Percentiles rank a stretch among this genome's conserved stretches.
Conservation (phyloP, 441 rosid genomes). For the Geranium incanum region DNA sequence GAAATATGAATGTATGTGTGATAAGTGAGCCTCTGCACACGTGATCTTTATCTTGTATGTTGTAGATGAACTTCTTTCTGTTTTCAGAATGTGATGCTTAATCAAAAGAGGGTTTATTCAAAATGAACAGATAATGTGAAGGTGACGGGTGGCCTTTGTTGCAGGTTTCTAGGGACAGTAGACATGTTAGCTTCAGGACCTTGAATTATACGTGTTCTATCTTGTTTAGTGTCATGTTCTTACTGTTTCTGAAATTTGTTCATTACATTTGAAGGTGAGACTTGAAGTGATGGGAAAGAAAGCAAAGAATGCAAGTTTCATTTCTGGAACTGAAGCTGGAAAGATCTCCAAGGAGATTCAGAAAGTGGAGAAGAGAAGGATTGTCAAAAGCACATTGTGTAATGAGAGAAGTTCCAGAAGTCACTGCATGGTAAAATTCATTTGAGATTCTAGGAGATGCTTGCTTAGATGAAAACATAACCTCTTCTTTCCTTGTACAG, state of each 20-base stretch:
- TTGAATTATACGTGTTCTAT: not conserved
- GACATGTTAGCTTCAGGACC: not conserved
- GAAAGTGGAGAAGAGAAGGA: slow-evolving; percentile 89
- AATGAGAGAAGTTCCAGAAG: slow-evolving; percentile 94
- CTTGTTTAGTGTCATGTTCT: not conserved
- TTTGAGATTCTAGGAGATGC: not conserved
- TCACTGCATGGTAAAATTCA: slow-evolving; percentile 70
- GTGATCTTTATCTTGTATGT: not conserved
- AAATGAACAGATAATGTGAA: not conserved
- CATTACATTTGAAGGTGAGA: slow-evolving; percentile 46
- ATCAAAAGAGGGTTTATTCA: not conserved
- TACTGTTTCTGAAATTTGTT: not conserved
- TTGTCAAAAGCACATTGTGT: slow-evolving; percentile 83
- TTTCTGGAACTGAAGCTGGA: slow-evolving; percentile 84
- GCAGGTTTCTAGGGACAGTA: not conserved
- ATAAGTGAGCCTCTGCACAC: too few species aligned
- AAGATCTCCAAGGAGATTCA: slow-evolving; percentile 82
- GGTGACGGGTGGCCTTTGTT: not conserved
- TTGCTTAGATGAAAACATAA: not conserved
- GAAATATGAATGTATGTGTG: too few species aligned
- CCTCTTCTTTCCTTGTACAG: slow-evolving; percentile 30
- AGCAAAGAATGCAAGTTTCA: slow-evolving; percentile 78
- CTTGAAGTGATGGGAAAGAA: slow-evolving; percentile 97
- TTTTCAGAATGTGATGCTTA: not conserved
- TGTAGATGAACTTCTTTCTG: too few species aligned